Base-by-base conservation (phyloP, 192 early-diverging fungal genomes). In the Linnemannia elongata region DNA sequence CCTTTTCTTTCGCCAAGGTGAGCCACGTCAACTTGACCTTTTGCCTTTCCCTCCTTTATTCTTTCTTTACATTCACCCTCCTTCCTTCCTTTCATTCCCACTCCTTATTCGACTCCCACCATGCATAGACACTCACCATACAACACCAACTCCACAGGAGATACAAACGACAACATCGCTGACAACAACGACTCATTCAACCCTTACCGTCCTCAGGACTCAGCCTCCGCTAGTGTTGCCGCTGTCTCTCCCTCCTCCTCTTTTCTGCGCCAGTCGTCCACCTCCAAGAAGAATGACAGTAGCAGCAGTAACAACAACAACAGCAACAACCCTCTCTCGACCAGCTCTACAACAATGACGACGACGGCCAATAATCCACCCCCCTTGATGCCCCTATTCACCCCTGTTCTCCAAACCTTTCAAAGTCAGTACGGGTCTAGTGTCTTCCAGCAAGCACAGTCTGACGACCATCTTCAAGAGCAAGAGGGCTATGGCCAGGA, bases 371-470 rank as follows among this genome's bases (percentile, higher is more conserved):
- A 77, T n/a, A 72, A 80, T 30, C 79, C 85, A 13, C 76, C 85
- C 5, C 78, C 78, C 1, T 63, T 87, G 49, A 87, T 87, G 85
- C 85, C 85, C 2, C 73, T 87, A 60, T 87, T 87, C 66, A 87
- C 85, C 4, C 85, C 85, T 6, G 85, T 87, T 36, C 76, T 87
- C 6, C 79, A 87, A 69, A 80, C 81, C 72, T 87, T 87, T 70
- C 85, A 87, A 39, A 68, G 75, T 45, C 80, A 76, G 38, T 87
- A 60, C 47, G 85, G 85, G 24, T 81, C 85, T 39, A 74, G 55
- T 33, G 74, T 68, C 41, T 76, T 87, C 27, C 72, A 77, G 13
- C 60, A 72, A n/a, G 69, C 74, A n/a, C 30, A n/a, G 20, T 20
- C 57, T 13, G 70, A 74, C 57, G 27, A 44, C 38, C 79, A 66